Evolutionary conservation across 2,329 filamentous ascomycete genomes (phyloP).

Genomic region (Aspergillus transmontanensis): DNA sequence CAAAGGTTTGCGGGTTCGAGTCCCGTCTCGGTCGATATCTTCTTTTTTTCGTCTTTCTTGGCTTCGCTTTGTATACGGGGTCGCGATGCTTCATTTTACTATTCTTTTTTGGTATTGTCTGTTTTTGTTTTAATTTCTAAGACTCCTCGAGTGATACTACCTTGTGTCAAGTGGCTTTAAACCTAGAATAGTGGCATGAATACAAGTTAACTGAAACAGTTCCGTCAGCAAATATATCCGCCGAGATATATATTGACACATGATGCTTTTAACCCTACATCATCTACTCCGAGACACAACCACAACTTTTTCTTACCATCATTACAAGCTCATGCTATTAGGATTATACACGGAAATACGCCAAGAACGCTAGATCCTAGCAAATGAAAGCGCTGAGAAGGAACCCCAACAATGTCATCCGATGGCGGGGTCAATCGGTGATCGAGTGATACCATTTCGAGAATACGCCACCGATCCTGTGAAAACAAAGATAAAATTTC

Average conservation of each 20-base stretch:
- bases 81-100: too few species aligned
- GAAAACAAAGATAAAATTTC: not conserved
- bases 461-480: not conserved
- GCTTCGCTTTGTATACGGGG: too few species aligned
- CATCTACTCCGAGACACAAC: not conserved
- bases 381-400: not conserved
- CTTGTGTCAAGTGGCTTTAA: not conserved
- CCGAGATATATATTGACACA: not conserved
- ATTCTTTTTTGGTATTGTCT: not conserved
- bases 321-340: too few species aligned
- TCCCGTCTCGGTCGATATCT: conserved; percentile 2
- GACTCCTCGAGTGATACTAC: too few species aligned
- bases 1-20: conserved; percentile 7
- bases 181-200: too few species aligned
- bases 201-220: too few species aligned
- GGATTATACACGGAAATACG: too few species aligned
- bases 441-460: not conserved
- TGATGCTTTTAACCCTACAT: not conserved
- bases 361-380: not conserved
- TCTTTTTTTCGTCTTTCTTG: not conserved
- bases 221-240: too few species aligned
- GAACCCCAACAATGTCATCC: not conserved
- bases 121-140: not conserved
- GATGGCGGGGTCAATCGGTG: not conserved
- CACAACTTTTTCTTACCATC: too few species aligned